Percentiles rank a stretch among this genome's conserved stretches.
These are phyloP conservation scores for Fusarium piperis DNA, from an alignment of 2,329 filamentous ascomycete genomes.

Conservation along the genomic window DNA sequence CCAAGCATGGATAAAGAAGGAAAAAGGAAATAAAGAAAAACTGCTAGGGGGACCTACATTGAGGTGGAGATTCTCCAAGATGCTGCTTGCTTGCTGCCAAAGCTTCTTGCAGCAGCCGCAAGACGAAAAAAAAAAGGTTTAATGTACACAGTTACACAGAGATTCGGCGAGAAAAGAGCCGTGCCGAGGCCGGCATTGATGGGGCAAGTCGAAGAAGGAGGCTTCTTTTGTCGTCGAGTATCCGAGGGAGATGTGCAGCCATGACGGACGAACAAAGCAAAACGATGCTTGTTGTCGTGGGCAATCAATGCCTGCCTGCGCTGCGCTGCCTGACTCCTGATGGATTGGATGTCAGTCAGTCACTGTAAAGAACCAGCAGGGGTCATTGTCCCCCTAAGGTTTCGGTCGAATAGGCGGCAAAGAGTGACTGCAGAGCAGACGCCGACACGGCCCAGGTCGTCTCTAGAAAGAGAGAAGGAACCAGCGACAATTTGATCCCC, in stretches of 20 bases:
- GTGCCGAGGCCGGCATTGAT: neutral
- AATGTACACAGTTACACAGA: neutral
- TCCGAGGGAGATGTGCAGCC: neutral
- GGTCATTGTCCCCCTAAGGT: neutral
- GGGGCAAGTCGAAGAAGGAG: neutral
- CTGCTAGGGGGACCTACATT: neutral
- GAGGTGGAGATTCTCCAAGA: slow-evolving; percentile 21
- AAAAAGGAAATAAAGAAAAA: neutral
- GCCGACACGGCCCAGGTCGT: neutral
- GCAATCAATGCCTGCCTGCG: slow-evolving; percentile 1
- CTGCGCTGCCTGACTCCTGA: neutral
- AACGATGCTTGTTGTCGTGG: slow-evolving; percentile 1
- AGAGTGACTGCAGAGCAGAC: neutral
- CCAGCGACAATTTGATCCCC: neutral
- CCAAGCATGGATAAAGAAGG: neutral
- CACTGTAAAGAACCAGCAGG: neutral
- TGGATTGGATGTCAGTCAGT: slow-evolving; percentile 13
- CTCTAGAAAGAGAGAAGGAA: neutral
- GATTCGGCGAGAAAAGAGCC: neutral
- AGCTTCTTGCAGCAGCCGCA: slow-evolving; percentile 12
- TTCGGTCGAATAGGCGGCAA: neutral
- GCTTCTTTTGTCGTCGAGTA: neutral
- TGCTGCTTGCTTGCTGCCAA: slow-evolving; percentile 6
- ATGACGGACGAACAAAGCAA: slow-evolving; percentile 13
- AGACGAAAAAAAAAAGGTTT: neutral